A percentile compares a stretch with the other conserved stretches of the same genome.
phyloP scores from a whole-genome alignment of 371 early-diverging fungal genomes.

The Caulochytrium protostelioides region DNA sequence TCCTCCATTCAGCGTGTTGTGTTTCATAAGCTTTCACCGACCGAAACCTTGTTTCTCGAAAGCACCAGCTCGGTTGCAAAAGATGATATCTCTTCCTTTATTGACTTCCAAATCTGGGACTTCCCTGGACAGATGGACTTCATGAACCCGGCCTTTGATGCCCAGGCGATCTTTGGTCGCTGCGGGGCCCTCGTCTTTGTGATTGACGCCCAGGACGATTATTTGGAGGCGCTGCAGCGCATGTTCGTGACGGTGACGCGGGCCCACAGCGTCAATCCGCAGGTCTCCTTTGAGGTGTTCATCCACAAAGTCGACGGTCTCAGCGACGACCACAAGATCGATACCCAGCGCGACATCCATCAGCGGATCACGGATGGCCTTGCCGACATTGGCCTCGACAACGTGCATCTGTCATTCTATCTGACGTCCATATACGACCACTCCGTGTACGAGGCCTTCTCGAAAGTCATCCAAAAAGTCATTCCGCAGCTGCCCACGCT shows the following conservation, averaged over 20 bases:
- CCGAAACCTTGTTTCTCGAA: conserved; percentile 76
- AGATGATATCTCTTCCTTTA: conserved; percentile 54
- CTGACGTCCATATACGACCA: conserved; percentile 85
- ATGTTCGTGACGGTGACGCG: conserved; percentile 48
- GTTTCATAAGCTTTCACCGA: conserved; percentile 75
- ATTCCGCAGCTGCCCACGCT: conserved; percentile 68
- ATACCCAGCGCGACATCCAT: conserved; percentile 79
- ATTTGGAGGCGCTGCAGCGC: conserved; percentile 49
- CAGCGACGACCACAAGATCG: conserved; percentile 78
- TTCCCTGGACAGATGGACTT: conserved; percentile 79
- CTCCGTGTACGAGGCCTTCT: conserved; percentile 83
- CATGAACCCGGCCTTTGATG: conserved; percentile 44
- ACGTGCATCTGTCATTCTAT: conserved; percentile 58
- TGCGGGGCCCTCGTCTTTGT: conserved; percentile 56
- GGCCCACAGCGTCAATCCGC: conserved; percentile 56
- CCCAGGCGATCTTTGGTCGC: conserved; percentile 36
- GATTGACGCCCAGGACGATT: conserved; percentile 88
- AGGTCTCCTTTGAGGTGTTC: conserved; percentile 72
- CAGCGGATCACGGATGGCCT: conserved; percentile 69
- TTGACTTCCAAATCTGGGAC: conserved; percentile 79
- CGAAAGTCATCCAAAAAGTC: conserved; percentile 77
- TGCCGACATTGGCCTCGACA: conserved; percentile 54
- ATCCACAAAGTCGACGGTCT: conserved; percentile 91
- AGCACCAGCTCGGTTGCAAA: conserved; percentile 59
- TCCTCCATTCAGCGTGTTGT: conserved; percentile 78